These are phyloP conservation scores for Populus pruinosa DNA, from an alignment of 345 rosid species.

Conservation along the genomic window DNA sequence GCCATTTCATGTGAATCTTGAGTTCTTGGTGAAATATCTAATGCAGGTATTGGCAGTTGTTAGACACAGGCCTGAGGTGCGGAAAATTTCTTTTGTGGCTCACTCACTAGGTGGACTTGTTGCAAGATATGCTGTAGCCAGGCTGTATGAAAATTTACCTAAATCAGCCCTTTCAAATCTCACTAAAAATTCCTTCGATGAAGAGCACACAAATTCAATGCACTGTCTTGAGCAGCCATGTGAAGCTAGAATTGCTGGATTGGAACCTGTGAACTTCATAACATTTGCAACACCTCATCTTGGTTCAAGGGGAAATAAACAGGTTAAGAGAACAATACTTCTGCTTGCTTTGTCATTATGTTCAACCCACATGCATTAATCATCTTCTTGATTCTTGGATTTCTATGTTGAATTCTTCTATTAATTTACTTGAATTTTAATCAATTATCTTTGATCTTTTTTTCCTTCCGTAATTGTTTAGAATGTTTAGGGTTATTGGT, in stretches of 20 bases:
- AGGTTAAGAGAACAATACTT: slow-evolving; percentile 44
- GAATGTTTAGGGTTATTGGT: neutral
- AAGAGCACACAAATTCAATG: slow-evolving; percentile 20
- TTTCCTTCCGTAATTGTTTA: neutral
- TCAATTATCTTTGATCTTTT: neutral
- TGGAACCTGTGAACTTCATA: slow-evolving; percentile 89
- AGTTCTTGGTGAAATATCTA: slow-evolving; percentile 15
- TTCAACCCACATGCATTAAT: neutral
- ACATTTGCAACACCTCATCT: slow-evolving; percentile 97
- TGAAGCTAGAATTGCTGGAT: slow-evolving; percentile 67
- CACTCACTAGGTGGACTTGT: slow-evolving; percentile 95
- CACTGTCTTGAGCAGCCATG: slow-evolving; percentile 34
- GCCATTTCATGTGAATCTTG: slow-evolving; percentile 5
- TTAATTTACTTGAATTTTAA: neutral
- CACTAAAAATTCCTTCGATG: slow-evolving; percentile 13
- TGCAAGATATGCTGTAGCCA: slow-evolving; percentile 90
- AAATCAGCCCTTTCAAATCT: slow-evolving; percentile 10
- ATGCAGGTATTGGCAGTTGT: slow-evolving; percentile 71
- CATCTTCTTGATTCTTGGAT: neutral
- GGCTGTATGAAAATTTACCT: slow-evolving; percentile 50
- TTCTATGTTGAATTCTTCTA: neutral
- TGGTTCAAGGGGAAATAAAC: slow-evolving; percentile 86
- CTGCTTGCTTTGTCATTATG: neutral
- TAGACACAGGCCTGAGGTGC: slow-evolving; percentile 48
- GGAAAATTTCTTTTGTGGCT: slow-evolving; percentile 87